Conservation (phyloP, 2,329 filamentous ascomycete species). For the Elsinoe perseae region DNA sequence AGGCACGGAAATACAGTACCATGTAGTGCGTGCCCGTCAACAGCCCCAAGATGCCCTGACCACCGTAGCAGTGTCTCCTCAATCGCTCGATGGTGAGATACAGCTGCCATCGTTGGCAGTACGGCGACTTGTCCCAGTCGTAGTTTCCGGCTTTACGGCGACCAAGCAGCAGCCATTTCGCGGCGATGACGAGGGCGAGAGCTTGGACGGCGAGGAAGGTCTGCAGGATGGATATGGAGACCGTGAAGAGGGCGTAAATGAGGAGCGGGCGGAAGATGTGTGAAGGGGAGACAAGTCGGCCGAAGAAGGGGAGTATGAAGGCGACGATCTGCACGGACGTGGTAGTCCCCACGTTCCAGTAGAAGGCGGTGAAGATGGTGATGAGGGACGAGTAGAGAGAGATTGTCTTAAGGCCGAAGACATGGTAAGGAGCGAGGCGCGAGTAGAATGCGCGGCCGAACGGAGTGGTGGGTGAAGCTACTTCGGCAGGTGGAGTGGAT, state of each 20-base stretch:
- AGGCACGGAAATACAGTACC: slow-evolving; percentile 46
- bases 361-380: slow-evolving; percentile 41
- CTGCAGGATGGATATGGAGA: slow-evolving; percentile 38
- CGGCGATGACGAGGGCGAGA: slow-evolving; percentile 37
- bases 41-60: slow-evolving; percentile 45
- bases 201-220: slow-evolving; percentile 39
- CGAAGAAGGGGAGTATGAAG: slow-evolving; percentile 26
- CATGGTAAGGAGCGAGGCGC: slow-evolving; percentile 43
- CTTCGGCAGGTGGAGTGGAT: neutral
- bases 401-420: slow-evolving; percentile 42
- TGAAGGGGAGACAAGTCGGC: slow-evolving; percentile 19
- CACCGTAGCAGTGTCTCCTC: slow-evolving; percentile 44
- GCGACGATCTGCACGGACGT: slow-evolving; percentile 43
- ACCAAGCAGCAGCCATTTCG: slow-evolving; percentile 49
- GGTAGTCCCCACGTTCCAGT: slow-evolving; percentile 46
- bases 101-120: slow-evolving; percentile 53
- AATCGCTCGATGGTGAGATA: slow-evolving; percentile 47
- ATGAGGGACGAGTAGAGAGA: slow-evolving; percentile 44
- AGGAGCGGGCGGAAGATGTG: slow-evolving; percentile 28
- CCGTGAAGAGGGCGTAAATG: slow-evolving; percentile 37
- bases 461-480: slow-evolving; percentile 28
- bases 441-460: slow-evolving; percentile 52
- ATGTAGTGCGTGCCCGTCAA: slow-evolving; percentile 48
- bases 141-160: slow-evolving; percentile 46
- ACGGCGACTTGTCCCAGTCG: slow-evolving; percentile 50